These are phyloP conservation scores for Sugiyamaella boreocaroliniensis DNA, from an alignment of 805 yeast genomes.

Conservation along the genomic window DNA sequence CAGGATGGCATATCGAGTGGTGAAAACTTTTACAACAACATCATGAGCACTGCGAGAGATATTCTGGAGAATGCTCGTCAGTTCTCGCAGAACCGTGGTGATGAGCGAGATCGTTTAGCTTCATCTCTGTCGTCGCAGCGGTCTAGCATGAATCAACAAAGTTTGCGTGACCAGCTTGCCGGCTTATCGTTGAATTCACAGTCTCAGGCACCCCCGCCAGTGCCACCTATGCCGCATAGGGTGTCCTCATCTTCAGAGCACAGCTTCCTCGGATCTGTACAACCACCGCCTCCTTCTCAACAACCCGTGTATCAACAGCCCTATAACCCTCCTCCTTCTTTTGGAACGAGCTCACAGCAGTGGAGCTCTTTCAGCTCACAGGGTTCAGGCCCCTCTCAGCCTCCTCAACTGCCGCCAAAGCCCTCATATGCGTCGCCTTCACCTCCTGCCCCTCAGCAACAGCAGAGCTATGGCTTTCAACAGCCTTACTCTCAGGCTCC, in stretches of 20 bases:
- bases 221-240: not conserved
- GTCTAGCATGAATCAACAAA: constrained; percentile 10
- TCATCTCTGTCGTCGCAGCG: not conserved
- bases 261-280: not conserved
- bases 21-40: constrained; percentile 51
- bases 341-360: not conserved
- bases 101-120: constrained; percentile 13
- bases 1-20: constrained; percentile 58
- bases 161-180: constrained; percentile 13
- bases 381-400: not conserved
- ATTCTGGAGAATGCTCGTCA: constrained; percentile 16
- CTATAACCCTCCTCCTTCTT: not conserved
- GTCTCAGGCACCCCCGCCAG: not conserved
- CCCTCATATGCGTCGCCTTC: constrained; percentile 15
- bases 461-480: constrained; percentile 1
- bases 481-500: not conserved
- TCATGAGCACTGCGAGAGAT: constrained; percentile 20
- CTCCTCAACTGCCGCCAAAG: constrained; percentile 22
- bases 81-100: constrained; percentile 16
- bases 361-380: not conserved
- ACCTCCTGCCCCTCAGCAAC: constrained; percentile 12
- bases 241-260: not conserved
- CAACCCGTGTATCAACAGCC: not conserved
- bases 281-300: not conserved
- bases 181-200: constrained; percentile 4